phyloP scores from a whole-genome alignment of 75 land plant genomes.

The Cupressus sempervirens region DNA sequence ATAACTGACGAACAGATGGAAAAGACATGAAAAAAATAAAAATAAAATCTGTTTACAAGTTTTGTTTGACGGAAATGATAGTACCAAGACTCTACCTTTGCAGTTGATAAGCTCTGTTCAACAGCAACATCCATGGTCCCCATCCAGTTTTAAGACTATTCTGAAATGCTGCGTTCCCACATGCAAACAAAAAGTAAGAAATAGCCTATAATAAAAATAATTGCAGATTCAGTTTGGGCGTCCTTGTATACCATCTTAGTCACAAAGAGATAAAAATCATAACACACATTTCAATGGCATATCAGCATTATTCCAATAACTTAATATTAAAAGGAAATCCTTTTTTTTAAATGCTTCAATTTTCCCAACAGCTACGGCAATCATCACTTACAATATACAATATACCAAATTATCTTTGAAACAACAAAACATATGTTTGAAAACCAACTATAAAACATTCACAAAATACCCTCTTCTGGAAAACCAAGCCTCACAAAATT shows the following conservation, averaged over 20 bases:
- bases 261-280: background rate
- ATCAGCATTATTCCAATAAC: background rate
- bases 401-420: background rate
- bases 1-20: background rate
- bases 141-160: conserved; percentile 4
- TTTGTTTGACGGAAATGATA: background rate
- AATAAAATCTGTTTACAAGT: background rate
- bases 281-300: background rate
- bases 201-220: background rate
- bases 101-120: conserved; percentile 8
- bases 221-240: background rate
- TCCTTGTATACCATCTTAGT: background rate
- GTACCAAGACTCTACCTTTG: conserved; percentile 6
- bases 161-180: conserved; percentile 1
- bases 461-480: background rate
- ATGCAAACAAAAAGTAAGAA: background rate
- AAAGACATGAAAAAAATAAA: background rate
- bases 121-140: conserved; percentile 7
- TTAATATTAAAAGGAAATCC: background rate
- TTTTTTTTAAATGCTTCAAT: background rate
- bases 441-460: background rate
- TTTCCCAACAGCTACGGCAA: background rate
- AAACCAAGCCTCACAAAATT: background rate
- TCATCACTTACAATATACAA: background rate
- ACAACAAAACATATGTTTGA: background rate